Percentiles rank a stretch among this genome's conserved stretches.
phyloP scores from a whole-genome alignment of 306 rosid species.

The Cicer chorassanicum region DNA sequence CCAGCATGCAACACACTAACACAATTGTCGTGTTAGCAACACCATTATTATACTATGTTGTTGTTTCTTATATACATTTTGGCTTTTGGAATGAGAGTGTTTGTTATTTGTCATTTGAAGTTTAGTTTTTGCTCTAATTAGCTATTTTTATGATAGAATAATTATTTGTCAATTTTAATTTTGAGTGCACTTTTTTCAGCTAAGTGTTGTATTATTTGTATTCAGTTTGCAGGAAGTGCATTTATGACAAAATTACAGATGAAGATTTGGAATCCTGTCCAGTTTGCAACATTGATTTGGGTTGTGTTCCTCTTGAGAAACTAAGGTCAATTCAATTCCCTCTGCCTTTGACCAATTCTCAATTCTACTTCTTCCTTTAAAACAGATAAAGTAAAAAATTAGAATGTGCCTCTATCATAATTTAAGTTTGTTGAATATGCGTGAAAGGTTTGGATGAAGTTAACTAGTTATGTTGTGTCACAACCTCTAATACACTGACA shows the following conservation, averaged over 20 bases:
- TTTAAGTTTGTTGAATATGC: constrained; percentile 18
- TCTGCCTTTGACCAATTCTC: constrained; percentile 21
- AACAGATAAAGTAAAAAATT: neutral
- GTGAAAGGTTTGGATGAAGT: constrained; percentile 9
- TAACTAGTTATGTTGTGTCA: constrained; percentile 25
- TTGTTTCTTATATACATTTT: constrained; percentile 33
- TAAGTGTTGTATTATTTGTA: constrained; percentile 3
- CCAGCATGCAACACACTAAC: constrained; percentile 40
- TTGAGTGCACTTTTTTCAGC: neutral
- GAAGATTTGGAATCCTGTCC: constrained; percentile 91
- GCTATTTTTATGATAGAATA: constrained; percentile 16
- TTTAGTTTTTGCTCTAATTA: constrained; percentile 17
- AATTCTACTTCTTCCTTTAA: neutral
- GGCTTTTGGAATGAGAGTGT: neutral
- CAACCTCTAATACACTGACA: too few relatives aligned
- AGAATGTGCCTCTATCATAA: too few relatives aligned
- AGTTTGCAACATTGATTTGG: constrained; percentile 75
- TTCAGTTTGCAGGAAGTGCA: constrained; percentile 98
- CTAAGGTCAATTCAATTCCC: constrained; percentile 59
- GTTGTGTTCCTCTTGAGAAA: constrained; percentile 84
- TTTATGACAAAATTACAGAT: constrained; percentile 70
- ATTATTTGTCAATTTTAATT: neutral
- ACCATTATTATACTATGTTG: constrained; percentile 16
- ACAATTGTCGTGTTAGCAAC: neutral
- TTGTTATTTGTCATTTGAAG: constrained; percentile 19